These are phyloP conservation scores for Tetrastigma voinierianum DNA, from an alignment of 164 flowering plant species.

Conservation along the genomic window DNA sequence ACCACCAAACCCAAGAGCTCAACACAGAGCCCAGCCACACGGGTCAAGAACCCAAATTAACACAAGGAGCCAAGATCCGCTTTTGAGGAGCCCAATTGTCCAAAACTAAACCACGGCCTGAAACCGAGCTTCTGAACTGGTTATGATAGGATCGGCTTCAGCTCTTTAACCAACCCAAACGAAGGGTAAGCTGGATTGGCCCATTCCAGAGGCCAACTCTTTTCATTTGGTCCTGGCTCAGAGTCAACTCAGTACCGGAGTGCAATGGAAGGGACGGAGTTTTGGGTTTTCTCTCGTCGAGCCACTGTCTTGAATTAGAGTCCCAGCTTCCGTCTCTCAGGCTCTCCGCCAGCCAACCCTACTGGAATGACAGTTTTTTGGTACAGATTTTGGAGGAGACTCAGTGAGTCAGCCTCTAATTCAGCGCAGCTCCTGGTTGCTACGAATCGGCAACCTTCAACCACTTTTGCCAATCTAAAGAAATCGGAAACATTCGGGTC, in stretches of 20 bases:
- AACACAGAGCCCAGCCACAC: slow-evolving; percentile 62
- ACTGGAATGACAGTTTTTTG: slow-evolving; percentile 47
- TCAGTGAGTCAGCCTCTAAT: no score
- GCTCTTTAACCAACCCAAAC: slow-evolving; percentile 47
- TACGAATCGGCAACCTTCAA: no score
- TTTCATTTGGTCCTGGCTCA: slow-evolving; percentile 25
- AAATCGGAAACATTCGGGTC: no score
- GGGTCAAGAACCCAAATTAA: slow-evolving; percentile 54
- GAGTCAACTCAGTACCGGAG: slow-evolving; percentile 47
- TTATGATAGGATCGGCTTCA: no score
- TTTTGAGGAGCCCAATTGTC: slow-evolving; percentile 60
- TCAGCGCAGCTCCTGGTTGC: no score
- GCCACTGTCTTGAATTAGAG: slow-evolving; percentile 28
- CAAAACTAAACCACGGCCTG: slow-evolving; percentile 33
- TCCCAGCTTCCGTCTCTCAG: slow-evolving; percentile 26
- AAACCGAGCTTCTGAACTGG: slow-evolving; percentile 31
- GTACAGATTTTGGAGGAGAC: slow-evolving; percentile 32
- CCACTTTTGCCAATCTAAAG: no score
- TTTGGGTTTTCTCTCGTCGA: slow-evolving; percentile 27
- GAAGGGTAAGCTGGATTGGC: slow-evolving; percentile 45
- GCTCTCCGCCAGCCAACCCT: slow-evolving; percentile 33
- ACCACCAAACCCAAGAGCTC: slow-evolving; percentile 38
- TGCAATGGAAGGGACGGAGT: slow-evolving; percentile 51
- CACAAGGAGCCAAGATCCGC: slow-evolving; percentile 43
- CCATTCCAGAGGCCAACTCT: slow-evolving; percentile 58